Evolutionary conservation across 805 yeast species (phyloP).

Genomic region (Saturnispora serradocipensis): DNA sequence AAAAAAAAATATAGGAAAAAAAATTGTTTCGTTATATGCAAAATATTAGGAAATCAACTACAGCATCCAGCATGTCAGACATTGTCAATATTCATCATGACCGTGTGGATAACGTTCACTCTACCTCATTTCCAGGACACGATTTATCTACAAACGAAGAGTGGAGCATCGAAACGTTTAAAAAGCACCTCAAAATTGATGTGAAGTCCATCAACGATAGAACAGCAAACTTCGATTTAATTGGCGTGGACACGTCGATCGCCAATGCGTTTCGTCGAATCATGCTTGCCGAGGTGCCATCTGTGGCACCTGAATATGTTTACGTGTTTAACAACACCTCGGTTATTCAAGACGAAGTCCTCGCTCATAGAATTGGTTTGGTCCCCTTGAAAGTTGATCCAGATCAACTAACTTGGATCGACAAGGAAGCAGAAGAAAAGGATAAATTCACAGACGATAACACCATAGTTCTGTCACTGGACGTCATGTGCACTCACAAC

Average conservation of each 20-base stretch:
- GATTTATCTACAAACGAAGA: slow-evolving; percentile 46
- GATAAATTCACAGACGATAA: slow-evolving; percentile 77
- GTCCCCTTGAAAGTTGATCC: slow-evolving; percentile 89
- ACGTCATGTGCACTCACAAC: slow-evolving; percentile 76
- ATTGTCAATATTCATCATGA: slow-evolving; percentile 83
- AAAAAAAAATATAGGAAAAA: slow-evolving; percentile 1
- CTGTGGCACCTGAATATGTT: slow-evolving; percentile 90
- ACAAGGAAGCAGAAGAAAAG: slow-evolving; percentile 51
- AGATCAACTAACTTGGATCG: slow-evolving; percentile 79
- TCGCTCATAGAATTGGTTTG: slow-evolving; percentile 91
- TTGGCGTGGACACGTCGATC: slow-evolving; percentile 81
- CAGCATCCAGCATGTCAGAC: slow-evolving; percentile 31
- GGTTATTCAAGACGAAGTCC: slow-evolving; percentile 93
- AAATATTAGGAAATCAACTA: neutral
- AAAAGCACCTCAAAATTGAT: slow-evolving; percentile 53
- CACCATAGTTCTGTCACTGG: slow-evolving; percentile 75
- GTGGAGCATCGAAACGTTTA: slow-evolving; percentile 81
- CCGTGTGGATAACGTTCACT: slow-evolving; percentile 80
- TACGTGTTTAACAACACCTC: slow-evolving; percentile 90
- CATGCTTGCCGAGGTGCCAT: slow-evolving; percentile 94
- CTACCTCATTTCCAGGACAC: slow-evolving; percentile 91
- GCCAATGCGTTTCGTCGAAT: slow-evolving; percentile 96
- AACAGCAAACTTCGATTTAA: slow-evolving; percentile 76
- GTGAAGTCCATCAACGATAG: slow-evolving; percentile 59
- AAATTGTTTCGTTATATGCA: neutral